Evolutionary conservation across 192 early-diverging fungal genomes (phyloP).

Genomic region (Coemansia sp.): DNA sequence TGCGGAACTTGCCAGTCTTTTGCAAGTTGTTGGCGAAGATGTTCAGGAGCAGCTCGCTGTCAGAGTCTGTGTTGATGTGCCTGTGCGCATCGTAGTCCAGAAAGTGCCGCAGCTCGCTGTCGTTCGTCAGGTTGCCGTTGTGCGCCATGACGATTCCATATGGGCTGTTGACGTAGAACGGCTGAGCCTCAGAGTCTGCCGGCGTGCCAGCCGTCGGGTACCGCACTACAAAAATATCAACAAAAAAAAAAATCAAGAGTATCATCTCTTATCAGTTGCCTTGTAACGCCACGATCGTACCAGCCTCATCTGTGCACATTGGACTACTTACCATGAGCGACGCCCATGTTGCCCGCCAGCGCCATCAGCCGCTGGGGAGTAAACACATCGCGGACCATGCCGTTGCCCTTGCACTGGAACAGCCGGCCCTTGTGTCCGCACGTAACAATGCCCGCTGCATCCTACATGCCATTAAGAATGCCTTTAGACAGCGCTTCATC

Average conservation of each 20-base stretch:
- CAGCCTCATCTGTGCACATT: not conserved
- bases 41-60: constrained; percentile 98
- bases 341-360: constrained; percentile 86
- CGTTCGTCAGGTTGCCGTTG: constrained; percentile 98
- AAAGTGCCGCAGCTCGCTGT: constrained; percentile 81
- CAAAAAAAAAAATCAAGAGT: not conserved
- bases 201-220: constrained; percentile 99
- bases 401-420: constrained; percentile 99
- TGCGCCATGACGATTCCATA: constrained; percentile 97
- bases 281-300: not conserved
- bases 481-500: not conserved
- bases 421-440: constrained; percentile 95
- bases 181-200: constrained; percentile 95
- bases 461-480: constrained; percentile 59
- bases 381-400: constrained; percentile 99
- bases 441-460: constrained; percentile 98
- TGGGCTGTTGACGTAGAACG: constrained; percentile 99
- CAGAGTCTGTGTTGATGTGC: constrained; percentile 99
- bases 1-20: constrained; percentile 92
- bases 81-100: constrained; percentile 95
- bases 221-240: constrained; percentile 66
- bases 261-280: not conserved
- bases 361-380: constrained; percentile 72
- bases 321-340: constrained; percentile 87
- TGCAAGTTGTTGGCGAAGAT: constrained; percentile 98